Percentiles rank a stretch among this genome's conserved stretches.
Conservation (phyloP, 805 yeast genomes). For the Yamadazyma akitaensis region DNA sequence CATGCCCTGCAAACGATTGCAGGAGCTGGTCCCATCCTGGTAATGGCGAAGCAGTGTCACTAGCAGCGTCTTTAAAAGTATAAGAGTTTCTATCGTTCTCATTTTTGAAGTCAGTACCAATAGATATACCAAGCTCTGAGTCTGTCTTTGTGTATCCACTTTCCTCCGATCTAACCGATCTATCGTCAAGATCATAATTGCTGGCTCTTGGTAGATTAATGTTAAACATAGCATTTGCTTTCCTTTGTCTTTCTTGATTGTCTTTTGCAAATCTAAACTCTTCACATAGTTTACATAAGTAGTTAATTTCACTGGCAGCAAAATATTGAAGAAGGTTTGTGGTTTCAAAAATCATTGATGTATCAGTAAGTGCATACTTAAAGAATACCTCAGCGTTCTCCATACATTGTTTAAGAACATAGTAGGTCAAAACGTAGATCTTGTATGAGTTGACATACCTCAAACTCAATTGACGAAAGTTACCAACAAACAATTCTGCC, state of each 20-base stretch:
- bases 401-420: constrained; percentile 40
- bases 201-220: not conserved
- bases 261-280: constrained; percentile 38
- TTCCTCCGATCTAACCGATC: not conserved
- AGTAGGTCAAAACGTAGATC: constrained; percentile 39
- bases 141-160: not conserved
- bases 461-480: constrained; percentile 35
- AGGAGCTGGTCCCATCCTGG: not conserved
- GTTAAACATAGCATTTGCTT: constrained; percentile 7
- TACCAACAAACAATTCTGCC: constrained; percentile 43
- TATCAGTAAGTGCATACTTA: constrained; percentile 26
- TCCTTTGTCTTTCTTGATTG: constrained; percentile 17
- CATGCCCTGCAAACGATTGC: constrained; percentile 4
- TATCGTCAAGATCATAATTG: not conserved
- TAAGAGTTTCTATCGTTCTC: not conserved
- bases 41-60: not conserved
- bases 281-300: constrained; percentile 34
- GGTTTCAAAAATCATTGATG: constrained; percentile 30
- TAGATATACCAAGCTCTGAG: not conserved
- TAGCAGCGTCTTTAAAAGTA: not conserved
- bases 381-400: constrained; percentile 37
- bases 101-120: not conserved
- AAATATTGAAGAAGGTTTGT: constrained; percentile 39
- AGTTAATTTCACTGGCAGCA: constrained; percentile 32
- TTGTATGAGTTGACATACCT: constrained; percentile 40